Evolutionary conservation across 1,284 basidiomycete genomes (phyloP).

Genomic region (Ustilago curta): DNA sequence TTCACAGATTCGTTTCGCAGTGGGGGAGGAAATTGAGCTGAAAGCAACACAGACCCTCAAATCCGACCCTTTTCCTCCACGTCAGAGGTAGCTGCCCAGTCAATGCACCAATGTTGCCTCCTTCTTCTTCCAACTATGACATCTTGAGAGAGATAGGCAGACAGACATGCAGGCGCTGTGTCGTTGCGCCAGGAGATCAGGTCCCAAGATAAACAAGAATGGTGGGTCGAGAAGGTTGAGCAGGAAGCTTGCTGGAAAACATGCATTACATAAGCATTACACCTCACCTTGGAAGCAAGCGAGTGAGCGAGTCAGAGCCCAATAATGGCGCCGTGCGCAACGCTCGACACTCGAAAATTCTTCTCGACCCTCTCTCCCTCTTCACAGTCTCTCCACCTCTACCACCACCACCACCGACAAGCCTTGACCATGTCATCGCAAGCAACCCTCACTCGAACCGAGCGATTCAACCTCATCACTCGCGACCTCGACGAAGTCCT

Average conservation of each 20-base stretch:
- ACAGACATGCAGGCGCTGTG: too few species aligned
- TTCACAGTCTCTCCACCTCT: slow-evolving; percentile 5
- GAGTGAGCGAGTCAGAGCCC: slow-evolving; percentile 20
- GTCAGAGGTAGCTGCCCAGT: not conserved
- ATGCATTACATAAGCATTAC: slow-evolving; percentile 23
- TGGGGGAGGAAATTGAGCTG: too few species aligned
- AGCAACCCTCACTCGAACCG: slow-evolving; percentile 71
- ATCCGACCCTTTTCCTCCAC: not conserved
- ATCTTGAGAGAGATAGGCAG: too few species aligned
- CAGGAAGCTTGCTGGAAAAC: not conserved
- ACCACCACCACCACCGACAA: not conserved
- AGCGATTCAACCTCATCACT: slow-evolving; percentile 86
- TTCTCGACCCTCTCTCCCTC: slow-evolving; percentile 1
- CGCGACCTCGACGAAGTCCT: slow-evolving; percentile 88
- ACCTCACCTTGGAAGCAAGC: not conserved
- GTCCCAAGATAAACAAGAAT: too few species aligned
- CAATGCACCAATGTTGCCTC: too few species aligned
- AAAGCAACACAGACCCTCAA: too few species aligned
- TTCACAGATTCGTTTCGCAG: not conserved
- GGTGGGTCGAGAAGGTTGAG: too few species aligned
- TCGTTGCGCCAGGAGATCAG: too few species aligned
- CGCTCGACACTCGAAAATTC: not conserved
- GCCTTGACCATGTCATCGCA: slow-evolving; percentile 31
- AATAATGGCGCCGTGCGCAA: slow-evolving; percentile 1
- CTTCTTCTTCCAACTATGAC: too few species aligned